These are phyloP conservation scores for Dendrobium officinale DNA, from an alignment of 106 monocot species.

Conservation along the genomic window DNA sequence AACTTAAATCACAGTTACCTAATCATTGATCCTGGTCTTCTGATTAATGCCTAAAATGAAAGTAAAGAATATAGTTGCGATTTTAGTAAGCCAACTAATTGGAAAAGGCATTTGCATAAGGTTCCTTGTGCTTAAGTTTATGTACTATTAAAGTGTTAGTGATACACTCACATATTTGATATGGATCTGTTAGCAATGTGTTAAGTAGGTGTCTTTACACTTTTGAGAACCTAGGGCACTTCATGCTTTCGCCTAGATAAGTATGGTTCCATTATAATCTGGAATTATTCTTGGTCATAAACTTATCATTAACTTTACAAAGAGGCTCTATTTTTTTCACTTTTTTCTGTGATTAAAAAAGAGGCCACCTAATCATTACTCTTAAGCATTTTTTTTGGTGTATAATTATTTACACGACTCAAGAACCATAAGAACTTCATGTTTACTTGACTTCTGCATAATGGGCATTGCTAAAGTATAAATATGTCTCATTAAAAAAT, in stretches of 20 bases:
- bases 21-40: too few species aligned
- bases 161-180: not conserved
- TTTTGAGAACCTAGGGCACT: not conserved
- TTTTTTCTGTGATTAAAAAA: not conserved
- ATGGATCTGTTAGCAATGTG: not conserved
- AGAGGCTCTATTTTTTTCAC: not conserved
- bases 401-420: not conserved
- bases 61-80: not conserved
- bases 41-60: not conserved
- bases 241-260: not conserved
- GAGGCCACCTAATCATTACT: not conserved
- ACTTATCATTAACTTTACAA: too few species aligned
- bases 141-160: not conserved
- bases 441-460: not conserved
- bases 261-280: not conserved
- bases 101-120: not conserved
- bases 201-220: not conserved
- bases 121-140: not conserved
- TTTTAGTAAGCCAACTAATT: not conserved
- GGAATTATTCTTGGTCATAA: not conserved
- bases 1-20: too few species aligned
- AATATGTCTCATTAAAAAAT: not conserved
- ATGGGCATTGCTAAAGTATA: not conserved
- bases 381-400: not conserved
- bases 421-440: not conserved